phyloP scores from a whole-genome alignment of 2,329 filamentous ascomycete species.

The Fusarium sp. region DNA sequence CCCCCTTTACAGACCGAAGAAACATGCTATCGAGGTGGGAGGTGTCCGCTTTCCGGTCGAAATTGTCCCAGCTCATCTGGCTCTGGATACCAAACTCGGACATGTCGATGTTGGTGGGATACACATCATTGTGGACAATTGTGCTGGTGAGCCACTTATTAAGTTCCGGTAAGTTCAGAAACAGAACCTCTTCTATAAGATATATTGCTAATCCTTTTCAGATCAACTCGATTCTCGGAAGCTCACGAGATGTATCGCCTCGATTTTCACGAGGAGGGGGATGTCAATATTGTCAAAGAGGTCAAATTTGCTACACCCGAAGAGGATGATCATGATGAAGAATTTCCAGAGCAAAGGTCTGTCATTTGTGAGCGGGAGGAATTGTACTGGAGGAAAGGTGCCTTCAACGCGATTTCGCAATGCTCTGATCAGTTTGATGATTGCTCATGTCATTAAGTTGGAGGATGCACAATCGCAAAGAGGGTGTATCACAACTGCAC shows the following conservation, averaged over 20 bases:
- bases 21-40: slow-evolving; percentile 11
- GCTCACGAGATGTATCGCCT: slow-evolving; percentile 25
- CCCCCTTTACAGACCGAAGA: neutral
- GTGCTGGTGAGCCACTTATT: slow-evolving; percentile 8
- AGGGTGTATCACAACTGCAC: neutral
- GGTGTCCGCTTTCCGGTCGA: slow-evolving; percentile 15
- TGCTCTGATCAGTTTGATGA: slow-evolving; percentile 26
- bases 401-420: slow-evolving; percentile 3
- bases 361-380: neutral
- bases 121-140: slow-evolving; percentile 34
- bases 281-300: neutral
- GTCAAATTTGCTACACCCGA: no score
- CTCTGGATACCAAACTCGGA: slow-evolving; percentile 21
- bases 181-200: neutral
- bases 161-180: slow-evolving; percentile 33
- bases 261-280: slow-evolving; percentile 9
- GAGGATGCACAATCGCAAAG: no score
- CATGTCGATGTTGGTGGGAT: slow-evolving; percentile 30
- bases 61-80: slow-evolving; percentile 28
- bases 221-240: slow-evolving; percentile 36
- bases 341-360: no score
- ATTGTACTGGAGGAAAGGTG: neutral
- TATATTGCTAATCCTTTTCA: slow-evolving; percentile 14
- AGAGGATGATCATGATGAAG: no score
- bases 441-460: slow-evolving; percentile 27